These are phyloP conservation scores for Carex pumila DNA, from an alignment of 176 grass and related monocot genomes.

Conservation along the genomic window DNA sequence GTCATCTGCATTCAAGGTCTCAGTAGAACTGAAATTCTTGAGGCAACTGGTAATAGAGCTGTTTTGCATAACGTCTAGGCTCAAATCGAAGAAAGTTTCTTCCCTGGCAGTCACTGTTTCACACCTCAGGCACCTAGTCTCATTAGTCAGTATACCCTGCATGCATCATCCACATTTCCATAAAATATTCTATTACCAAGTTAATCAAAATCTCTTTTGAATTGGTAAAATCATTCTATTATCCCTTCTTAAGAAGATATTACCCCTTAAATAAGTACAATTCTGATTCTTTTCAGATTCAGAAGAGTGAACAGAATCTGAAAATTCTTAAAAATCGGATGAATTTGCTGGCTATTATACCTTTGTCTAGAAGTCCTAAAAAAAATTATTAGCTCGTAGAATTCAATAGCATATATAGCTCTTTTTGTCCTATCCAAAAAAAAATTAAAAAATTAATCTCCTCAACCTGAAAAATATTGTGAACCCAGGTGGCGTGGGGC, in stretches of 20 bases:
- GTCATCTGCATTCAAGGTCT: slow-evolving; percentile 91
- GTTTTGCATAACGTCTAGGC: slow-evolving; percentile 96
- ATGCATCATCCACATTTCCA: not conserved
- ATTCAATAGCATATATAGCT: not conserved
- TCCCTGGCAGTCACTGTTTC: slow-evolving; percentile 93
- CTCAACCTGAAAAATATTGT: slow-evolving; percentile 83
- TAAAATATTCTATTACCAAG: no score
- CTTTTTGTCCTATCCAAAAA: not conserved
- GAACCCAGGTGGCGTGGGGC: slow-evolving; percentile 66
- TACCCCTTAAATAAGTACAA: no score
- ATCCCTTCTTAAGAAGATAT: no score
- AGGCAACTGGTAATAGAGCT: slow-evolving; percentile 93
- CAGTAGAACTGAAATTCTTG: slow-evolving; percentile 94
- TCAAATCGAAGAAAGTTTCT: slow-evolving; percentile 86
- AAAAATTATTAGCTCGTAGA: not conserved
- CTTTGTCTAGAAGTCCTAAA: not conserved
- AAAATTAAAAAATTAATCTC: not conserved
- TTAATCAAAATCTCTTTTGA: no score
- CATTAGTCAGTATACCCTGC: slow-evolving; percentile 90
- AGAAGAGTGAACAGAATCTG: no score
- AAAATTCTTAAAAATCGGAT: not conserved
- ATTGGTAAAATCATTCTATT: no score
- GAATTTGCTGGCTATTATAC: not conserved
- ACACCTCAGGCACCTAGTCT: slow-evolving; percentile 79
- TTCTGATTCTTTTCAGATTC: no score